Base-by-base conservation (phyloP, 805 yeast genomes). In the Teunomyces panamensis region DNA sequence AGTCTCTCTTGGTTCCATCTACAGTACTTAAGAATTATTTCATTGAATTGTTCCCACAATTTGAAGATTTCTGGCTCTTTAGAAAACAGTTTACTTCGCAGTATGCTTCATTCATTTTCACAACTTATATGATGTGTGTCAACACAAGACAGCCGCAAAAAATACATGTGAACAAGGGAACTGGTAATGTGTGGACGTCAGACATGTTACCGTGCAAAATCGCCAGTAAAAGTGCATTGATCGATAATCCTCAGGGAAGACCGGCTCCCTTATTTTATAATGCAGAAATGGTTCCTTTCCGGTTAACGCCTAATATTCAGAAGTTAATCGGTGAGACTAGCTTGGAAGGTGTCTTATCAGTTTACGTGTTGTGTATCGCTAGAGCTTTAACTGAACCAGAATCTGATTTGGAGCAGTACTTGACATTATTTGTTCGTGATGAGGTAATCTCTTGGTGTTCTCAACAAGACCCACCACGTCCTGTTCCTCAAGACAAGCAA, bases 1-100 rank as follows among this genome's bases (percentile, higher is more conserved):
- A 94, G 67, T 78, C 96, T 1, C 71, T 86, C 59, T 77, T 88
- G 66, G 92, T 91, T 46, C 98, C 99, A 30, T 78, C 86, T 20
- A 84, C 88, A 4, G 85, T 92, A 30, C 73, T 92, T 73, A 83
- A 83, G 59, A 87, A 87, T 54, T 86, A 87, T 63, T 94, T 90
- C 61, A 64, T 84, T 47, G 76, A 74, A 5, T 70, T 83, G 35
- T 94, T 84, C 65, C 77, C 85, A 9, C 79, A 83, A 49, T 95
- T 85, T 63, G 97, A 87, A 65, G 97, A 92, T 59, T 94, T 92
- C 75, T 94, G 99, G 99, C 69, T 92, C 45, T 94, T 95, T 83
- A 80, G 98, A 53, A 89, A 90, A 59, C 97, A 91, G 61, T 95
- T 94, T 62, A 83, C 97, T 4, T 85, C 96, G 26, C 96, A 91